Base-by-base conservation (phyloP, 164 flowering plant species). In the Aristolochia californica region DNA sequence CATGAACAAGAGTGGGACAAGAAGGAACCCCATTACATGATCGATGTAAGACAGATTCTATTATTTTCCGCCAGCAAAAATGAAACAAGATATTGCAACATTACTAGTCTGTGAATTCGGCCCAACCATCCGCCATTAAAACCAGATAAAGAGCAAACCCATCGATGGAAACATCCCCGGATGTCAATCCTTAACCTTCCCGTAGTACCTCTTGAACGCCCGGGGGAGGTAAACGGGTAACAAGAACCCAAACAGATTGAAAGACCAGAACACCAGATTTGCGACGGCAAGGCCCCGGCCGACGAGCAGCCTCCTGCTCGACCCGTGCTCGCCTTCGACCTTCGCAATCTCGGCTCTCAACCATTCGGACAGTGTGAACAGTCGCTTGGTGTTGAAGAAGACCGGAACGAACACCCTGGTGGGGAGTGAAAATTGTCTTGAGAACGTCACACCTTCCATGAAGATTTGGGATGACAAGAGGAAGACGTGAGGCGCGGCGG, bases 171-270 rank as follows among this genome's bases (percentile, higher is more conserved):
- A n/a, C n/a, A n/a, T n/a, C n/a, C n/a, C n/a, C n/a, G n/a, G n/a
- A n/a, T n/a, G 5, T 45, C 50, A 57, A 14, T 57, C 76, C 65
- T 77, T 77, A 0, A 49, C 58, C 55, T 74, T 80, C 1, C 49
- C 69, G 40, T 80, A 88, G 43, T 85, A 81, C 22, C 40, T 62
- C 75, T 75, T 77, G 47, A 88, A 81, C 52, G 81, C 88, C 57
- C 65, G 80, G 0, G 91, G 96, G 26, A 85, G 71, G 70, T 77
- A 88, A 62, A 85, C 72, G 43, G 94, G 94, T 70, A 88, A 53
- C 79, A 88, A 75, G 60, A 85, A 81, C 20, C 87, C 86, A 72
- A 85, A 84, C 57, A 88, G 62, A 75, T 88, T 88, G 67, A 78
- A 88, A 49, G 78, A 61, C 96, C 94, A 88, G n/a, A 85, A 68